These are phyloP conservation scores for Monosporozyma solicola DNA, from an alignment of 805 yeast genomes.

Conservation along the genomic window DNA sequence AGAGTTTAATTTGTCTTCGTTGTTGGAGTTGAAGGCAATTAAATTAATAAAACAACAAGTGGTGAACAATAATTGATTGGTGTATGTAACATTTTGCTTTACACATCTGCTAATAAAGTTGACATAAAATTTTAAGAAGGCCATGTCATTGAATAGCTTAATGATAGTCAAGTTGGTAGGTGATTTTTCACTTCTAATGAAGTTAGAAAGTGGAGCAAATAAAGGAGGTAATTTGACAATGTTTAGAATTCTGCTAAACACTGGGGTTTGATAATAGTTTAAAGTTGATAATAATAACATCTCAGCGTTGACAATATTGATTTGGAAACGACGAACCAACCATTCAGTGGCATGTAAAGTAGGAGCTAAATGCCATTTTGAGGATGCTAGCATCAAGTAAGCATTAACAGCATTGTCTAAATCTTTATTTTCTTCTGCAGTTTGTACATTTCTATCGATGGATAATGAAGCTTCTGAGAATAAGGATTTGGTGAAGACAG, in stretches of 20 bases:
- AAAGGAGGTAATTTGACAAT: constrained; percentile 71
- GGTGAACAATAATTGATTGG: constrained; percentile 69
- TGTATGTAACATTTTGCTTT: constrained; percentile 47
- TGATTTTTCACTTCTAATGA: constrained; percentile 50
- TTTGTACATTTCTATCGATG: constrained; percentile 76
- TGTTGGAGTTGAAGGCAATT: constrained; percentile 45
- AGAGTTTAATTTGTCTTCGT: constrained; percentile 37
- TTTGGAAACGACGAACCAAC: constrained; percentile 85
- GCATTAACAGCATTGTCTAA: constrained; percentile 67
- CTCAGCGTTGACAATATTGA: constrained; percentile 76
- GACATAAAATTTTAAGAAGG: constrained; percentile 58
- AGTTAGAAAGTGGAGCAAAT: constrained; percentile 61
- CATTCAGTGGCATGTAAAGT: constrained; percentile 84
- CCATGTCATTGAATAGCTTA: constrained; percentile 64
- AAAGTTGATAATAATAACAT: constrained; percentile 57
- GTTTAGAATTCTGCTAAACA: constrained; percentile 68
- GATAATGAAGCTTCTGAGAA: constrained; percentile 75
- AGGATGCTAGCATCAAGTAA: constrained; percentile 64
- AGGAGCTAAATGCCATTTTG: constrained; percentile 66
- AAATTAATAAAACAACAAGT: constrained; percentile 59
- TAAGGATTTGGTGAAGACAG: constrained; percentile 56
- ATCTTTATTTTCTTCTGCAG: constrained; percentile 65
- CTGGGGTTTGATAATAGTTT: constrained; percentile 69
- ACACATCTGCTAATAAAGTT: constrained; percentile 40
- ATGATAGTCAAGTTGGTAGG: constrained; percentile 64